Evolutionary conservation across 2,329 filamentous ascomycete species (phyloP), one percentile per base, ranked within the genome.

Genomic region (Phyllosticta paracitricarpa): DNA sequence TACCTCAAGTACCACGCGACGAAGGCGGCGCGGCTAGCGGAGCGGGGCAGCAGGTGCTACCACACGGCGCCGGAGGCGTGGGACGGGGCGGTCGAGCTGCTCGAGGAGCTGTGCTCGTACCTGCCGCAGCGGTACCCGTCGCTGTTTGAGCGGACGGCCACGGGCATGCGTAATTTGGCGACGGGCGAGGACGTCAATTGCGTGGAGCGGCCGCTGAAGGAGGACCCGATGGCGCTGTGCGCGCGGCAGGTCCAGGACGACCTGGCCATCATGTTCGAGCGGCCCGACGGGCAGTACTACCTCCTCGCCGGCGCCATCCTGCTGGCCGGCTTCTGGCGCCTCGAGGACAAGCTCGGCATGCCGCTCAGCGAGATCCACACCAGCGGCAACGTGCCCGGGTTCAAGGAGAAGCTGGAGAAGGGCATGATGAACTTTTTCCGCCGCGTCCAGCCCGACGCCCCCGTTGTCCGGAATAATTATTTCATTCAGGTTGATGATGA

Each of bases 401-500:
- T 81, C 77, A 81, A 81, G 63, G 78, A 84, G 66, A 90, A 89
- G 69, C 77, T 93, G 10, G 85, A 91, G 70, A 86, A 84, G 63
- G 87, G 88, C 12, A 93, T 92, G 89, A 81, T 82, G 76, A 90
- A 88, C 70, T 91, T 95, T 77, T 94, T 95, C 76, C 79, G 83
- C 0, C 78, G 90, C 0, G 72, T 94, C 0, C 80, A 82, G 68
- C 87, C 87, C 1, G 85, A 90, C 52, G 83, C 84, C 54, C 81
- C 85, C 0, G 82, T 88, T 25, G 67, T 84, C 22, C 79, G 89
- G 62, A 90, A 92, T 71, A 93, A 94, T 71, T 95, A 94, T 74
- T 95, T 95, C 76, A 82, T 95, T 64, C 90, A 95, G 74, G 89
- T 94, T 1, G 90, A 95, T 69, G 89, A 91, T 61, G 75, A 81